Evolutionary conservation across 805 yeast genomes (phyloP).

Genomic region (Nakazawaea ambrosiae): DNA sequence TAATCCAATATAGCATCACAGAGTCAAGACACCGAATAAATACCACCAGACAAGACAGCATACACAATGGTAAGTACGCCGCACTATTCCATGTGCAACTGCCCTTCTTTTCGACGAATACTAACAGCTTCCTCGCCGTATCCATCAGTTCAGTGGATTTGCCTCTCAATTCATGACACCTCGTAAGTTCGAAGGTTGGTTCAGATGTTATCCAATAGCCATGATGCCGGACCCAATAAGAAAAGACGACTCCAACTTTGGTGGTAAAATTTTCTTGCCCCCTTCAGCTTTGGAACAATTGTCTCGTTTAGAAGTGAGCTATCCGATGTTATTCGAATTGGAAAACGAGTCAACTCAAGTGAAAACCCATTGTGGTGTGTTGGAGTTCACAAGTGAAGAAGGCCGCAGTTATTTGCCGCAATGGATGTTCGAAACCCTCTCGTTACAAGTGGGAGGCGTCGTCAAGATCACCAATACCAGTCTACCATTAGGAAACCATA

Average conservation of each 20-base stretch:
- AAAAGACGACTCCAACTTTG: slow-evolving; percentile 77
- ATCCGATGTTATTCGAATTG: slow-evolving; percentile 91
- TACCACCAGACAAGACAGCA: too few relatives aligned
- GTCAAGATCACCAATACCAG: slow-evolving; percentile 70
- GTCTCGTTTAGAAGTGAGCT: slow-evolving; percentile 85
- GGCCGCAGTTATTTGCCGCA: slow-evolving; percentile 92
- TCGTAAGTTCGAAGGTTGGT: slow-evolving; percentile 69
- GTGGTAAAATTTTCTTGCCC: slow-evolving; percentile 94
- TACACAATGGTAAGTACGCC: too few relatives aligned
- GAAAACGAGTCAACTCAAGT: slow-evolving; percentile 50
- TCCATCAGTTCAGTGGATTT: slow-evolving; percentile 11
- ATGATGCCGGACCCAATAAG: slow-evolving; percentile 78
- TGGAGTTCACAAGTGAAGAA: slow-evolving; percentile 95
- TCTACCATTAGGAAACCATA: slow-evolving; percentile 80
- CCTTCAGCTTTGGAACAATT: slow-evolving; percentile 86
- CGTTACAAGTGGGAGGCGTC: slow-evolving; percentile 71
- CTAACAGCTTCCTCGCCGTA: background rate
- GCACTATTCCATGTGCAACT: too few relatives aligned
- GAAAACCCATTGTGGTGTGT: slow-evolving; percentile 84
- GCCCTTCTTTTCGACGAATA: too few relatives aligned
- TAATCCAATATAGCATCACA: too few relatives aligned
- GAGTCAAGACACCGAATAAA: too few relatives aligned
- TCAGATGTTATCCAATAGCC: slow-evolving; percentile 85
- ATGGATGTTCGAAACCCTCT: slow-evolving; percentile 88
- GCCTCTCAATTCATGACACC: slow-evolving; percentile 13